Evolutionary conservation across 1,284 basidiomycete species (phyloP), one percentile per base, ranked within the genome.

Genomic region (Ganoderma lingzhi): DNA sequence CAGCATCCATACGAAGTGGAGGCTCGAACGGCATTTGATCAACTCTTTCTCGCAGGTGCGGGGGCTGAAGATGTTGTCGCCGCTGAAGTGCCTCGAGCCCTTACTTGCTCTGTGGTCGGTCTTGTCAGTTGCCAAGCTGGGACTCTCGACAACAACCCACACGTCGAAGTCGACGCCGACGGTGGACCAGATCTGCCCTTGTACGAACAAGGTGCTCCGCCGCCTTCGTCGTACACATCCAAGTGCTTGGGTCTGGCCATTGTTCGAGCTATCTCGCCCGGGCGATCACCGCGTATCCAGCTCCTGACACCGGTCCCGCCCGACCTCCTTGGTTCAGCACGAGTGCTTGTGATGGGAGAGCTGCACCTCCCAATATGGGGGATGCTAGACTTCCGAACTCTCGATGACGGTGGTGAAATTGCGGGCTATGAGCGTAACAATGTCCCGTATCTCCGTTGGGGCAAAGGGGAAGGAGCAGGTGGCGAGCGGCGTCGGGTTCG

Each of bases 291-390:
- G 19, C 77, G 78, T 60, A 77, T 95, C 42, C 95, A 97, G 55
- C 74, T 97, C 17, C 81, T 97, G 41, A 95, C 95, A 0, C 94
- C 96, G 0, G 71, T 95, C 0, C 87, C 90, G 0, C 79, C 85
- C 0, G 59, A 75, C 0, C 45, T 84, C 1, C 82, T 96, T 39
- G 66, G 51, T 6, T 71, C 70, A 45, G 78, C 79, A 1, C 84
- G 84, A 0, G 83, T 88, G 17, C 78, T 97, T 1, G 88, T 96
- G 45, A 95, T 94, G 77, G 96, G 96, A 5, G 93, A 94, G 75
- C 83, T 98, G 73, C 95, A 97, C 77, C 82, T 98, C 0, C 96
- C 96, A 0, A 82, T 96, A 0, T 94, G 92, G 88, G 96, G 92
- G 0, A 90, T 96, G 89, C 82, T 98, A 62, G 95, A 98, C 80